phyloP scores from a whole-genome alignment of 257 asterid species.

The Cinchona pubescens region DNA sequence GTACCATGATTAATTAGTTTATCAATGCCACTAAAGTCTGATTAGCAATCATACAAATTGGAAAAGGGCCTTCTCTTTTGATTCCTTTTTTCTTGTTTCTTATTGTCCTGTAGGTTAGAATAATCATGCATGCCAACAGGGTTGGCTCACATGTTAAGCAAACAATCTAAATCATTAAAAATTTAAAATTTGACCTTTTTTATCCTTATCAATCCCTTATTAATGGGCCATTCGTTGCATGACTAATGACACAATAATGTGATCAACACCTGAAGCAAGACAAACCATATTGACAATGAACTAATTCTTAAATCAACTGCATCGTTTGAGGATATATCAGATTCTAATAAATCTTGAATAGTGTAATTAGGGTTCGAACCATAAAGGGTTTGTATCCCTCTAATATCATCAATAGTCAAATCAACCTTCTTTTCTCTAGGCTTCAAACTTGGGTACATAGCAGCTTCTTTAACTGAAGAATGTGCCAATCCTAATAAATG shows the following conservation, averaged over 20 bases:
- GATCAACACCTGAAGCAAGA: not conserved
- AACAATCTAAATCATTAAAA: no score
- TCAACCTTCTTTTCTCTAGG: conserved; percentile 60
- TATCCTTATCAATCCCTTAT: no score
- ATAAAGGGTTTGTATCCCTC: conserved; percentile 66
- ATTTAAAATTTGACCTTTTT: no score
- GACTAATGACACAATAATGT: not conserved
- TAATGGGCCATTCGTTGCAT: no score
- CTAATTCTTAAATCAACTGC: conserved; percentile 21
- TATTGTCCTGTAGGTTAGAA: not conserved
- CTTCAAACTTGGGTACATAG: conserved; percentile 81
- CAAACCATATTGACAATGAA: conserved; percentile 13
- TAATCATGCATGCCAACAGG: no score
- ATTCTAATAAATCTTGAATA: conserved; percentile 44
- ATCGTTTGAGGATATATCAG: conserved; percentile 40
- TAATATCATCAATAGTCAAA: conserved; percentile 63
- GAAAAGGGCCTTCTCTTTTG: no score
- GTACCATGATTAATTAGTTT: not conserved
- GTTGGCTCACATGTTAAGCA: no score
- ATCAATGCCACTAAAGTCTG: no score
- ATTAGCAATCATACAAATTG: no score
- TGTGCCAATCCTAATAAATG: conserved; percentile 78
- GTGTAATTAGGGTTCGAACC: conserved; percentile 76
- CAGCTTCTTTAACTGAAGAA: conserved; percentile 50
- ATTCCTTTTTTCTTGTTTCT: not conserved